Conservation (phyloP, 768 basidiomycete species). For the Epithele typhae region DNA sequence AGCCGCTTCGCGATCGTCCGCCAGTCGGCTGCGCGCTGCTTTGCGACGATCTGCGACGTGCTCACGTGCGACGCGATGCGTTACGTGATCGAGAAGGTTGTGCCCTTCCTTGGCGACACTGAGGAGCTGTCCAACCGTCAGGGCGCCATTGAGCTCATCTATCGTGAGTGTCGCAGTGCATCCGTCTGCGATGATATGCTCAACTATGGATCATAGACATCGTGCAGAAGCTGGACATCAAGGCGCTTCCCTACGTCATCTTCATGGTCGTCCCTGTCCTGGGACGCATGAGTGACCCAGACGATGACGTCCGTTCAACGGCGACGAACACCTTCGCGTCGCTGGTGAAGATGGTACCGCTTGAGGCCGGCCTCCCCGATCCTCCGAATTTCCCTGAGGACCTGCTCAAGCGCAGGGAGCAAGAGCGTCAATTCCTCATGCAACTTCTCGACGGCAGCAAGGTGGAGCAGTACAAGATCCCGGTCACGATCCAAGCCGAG, state of each 20-base stretch:
- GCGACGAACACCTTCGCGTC: conserved; percentile 98
- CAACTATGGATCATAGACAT: conserved; percentile 68
- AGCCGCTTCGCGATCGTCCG: conserved; percentile 89
- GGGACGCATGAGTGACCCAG: conserved; percentile 93
- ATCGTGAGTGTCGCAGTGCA: conserved; percentile 57
- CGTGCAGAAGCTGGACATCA: conserved; percentile 87
- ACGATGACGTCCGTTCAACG: conserved; percentile 87
- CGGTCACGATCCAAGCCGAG: conserved; percentile 87
- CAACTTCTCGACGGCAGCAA: conserved; percentile 95
- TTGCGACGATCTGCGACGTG: conserved; percentile 83
- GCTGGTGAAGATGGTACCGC: conserved; percentile 95
- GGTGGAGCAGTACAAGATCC: conserved; percentile 85
- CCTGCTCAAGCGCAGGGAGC: conserved; percentile 77
- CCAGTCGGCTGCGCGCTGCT: conserved; percentile 80
- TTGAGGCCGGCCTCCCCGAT: conserved; percentile 98
- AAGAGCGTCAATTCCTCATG: conserved; percentile 86
- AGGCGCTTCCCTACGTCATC: conserved; percentile 92
- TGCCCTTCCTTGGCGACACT: conserved; percentile 82
- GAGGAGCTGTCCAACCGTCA: conserved; percentile 71
- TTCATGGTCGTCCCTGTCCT: conserved; percentile 96
- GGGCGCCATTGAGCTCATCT: conserved; percentile 86
- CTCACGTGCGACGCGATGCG: conserved; percentile 86
- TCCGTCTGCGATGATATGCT: not conserved
- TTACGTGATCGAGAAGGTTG: conserved; percentile 78
- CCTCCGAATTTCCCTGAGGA: conserved; percentile 90